Percentiles rank a stretch among this genome's conserved stretches.
Evolutionary conservation across 371 early-diverging fungal species (phyloP).

Genomic region (Mortierella sp.): DNA sequence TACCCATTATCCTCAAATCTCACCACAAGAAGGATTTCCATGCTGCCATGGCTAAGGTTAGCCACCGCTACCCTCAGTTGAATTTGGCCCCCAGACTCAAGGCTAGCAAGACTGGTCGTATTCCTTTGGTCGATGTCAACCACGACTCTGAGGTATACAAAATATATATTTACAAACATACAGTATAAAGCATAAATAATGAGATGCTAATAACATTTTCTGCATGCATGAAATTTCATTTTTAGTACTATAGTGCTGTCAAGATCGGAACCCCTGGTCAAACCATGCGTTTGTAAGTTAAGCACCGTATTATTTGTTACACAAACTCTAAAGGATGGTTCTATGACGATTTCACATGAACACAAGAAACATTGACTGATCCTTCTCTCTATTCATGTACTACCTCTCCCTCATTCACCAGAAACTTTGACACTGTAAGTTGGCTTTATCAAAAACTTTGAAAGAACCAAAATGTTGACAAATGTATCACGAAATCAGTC

Average conservation of each 20-base stretch:
- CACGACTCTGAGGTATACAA: not conserved
- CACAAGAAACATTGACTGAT: slow-evolving; percentile 9
- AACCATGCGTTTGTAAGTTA: slow-evolving; percentile 1
- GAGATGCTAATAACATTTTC: no score
- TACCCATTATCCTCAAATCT: not conserved
- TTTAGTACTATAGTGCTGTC: not conserved
- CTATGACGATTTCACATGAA: no score
- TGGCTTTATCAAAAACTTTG: not conserved
- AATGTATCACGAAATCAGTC: slow-evolving; percentile 32
- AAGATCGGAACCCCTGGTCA: not conserved
- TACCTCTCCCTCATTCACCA: not conserved
- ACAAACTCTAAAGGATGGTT: not conserved
- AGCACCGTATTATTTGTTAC: not conserved
- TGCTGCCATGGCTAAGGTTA: not conserved
- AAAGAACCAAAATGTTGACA: not conserved
- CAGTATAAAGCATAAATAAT: no score
- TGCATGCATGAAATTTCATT: no score
- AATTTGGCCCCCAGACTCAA: not conserved
- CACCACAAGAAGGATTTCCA: not conserved
- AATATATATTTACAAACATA: no score
- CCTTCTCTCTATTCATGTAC: not conserved
- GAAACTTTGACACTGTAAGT: not conserved
- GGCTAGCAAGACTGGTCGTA: not conserved
- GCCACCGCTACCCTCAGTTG: not conserved
- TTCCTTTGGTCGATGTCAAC: not conserved